A percentile compares a stretch with the other conserved stretches of the same genome.
These are phyloP conservation scores for Chrysanthemum seticuspe DNA, from an alignment of 129 eudicot species.

Conservation along the genomic window DNA sequence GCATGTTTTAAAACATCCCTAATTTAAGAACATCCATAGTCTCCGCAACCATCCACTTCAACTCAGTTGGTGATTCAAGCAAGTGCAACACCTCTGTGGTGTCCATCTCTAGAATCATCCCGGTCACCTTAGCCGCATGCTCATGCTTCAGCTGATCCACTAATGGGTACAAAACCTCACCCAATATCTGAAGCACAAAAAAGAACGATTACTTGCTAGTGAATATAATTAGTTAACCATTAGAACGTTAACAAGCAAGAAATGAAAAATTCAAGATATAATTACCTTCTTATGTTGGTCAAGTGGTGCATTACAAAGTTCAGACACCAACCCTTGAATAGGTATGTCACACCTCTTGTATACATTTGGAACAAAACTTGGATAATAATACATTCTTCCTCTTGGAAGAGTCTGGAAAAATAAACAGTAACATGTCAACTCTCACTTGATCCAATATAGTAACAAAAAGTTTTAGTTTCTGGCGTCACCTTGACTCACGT, in stretches of 20 bases:
- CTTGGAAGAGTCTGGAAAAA: conserved; percentile 54
- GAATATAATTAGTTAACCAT: not conserved
- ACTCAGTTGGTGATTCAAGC: not conserved
- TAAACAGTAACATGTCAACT: too few relatives aligned
- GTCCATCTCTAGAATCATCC: conserved; percentile 5
- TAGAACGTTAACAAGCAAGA: too few relatives aligned
- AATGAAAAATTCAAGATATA: too few relatives aligned
- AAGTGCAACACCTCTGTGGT: not conserved
- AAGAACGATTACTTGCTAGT: too few relatives aligned
- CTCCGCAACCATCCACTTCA: not conserved
- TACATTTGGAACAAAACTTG: conserved; percentile 24
- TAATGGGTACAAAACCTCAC: too few relatives aligned
- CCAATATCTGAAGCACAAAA: too few relatives aligned
- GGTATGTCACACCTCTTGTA: conserved; percentile 36
- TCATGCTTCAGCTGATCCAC: conserved; percentile 2
- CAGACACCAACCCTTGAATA: conserved; percentile 29
- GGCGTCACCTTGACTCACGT: too few relatives aligned
- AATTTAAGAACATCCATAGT: not conserved
- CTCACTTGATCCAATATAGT: too few relatives aligned
- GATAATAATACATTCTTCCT: conserved; percentile 60
- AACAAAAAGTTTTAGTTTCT: too few relatives aligned
- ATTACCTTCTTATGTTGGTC: too few relatives aligned
- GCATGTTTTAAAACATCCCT: not conserved
- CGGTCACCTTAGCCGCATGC: conserved; percentile 8
- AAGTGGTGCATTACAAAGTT: too few relatives aligned